Base-by-base conservation (phyloP, 768 basidiomycete species). In the Russula emetica region DNA sequence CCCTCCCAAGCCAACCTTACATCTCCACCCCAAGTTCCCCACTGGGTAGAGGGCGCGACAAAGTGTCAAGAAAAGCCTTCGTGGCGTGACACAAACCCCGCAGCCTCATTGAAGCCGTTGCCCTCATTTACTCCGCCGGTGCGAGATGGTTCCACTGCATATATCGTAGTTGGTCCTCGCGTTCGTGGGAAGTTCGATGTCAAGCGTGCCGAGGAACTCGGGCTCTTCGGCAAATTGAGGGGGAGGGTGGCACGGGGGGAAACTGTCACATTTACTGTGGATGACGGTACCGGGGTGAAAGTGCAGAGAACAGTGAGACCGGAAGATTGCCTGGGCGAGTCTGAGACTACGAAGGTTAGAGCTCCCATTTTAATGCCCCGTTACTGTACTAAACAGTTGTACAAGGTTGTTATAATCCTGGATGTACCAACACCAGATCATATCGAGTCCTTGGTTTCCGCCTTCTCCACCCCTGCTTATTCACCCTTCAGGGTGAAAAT, bases 151-250 rank as follows among this genome's bases (percentile, higher is more conserved):
- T 67, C 70, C 26, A 57, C 76, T 3, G 71, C 72, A 40, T 82
- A 81, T 61, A 69, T 82, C 22, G 67, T 75, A 24, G 71, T 79
- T 2, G 83, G 80, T 0, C 80, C 82, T 0, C 67, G 68, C 14
- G 71, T 77, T 8, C 73, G 81, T 24, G 85, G 85, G 0, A 92
- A 90, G 73, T 96, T 98, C 70, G 81, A 94, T 64, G 85, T 74
- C 0, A 72, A 76, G 65, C 85, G 83, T 66, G 90, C 94, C 0
- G 70, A 77, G 10, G 81, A 76, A 50, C 77, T 94, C 2, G 86
- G 87, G 6, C 75, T 98, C 2, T 81, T 82, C 3, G 88, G 90
- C 0, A 80, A 80, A 6, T 61, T 83, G 11, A 79, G 90, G n/a
- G 80, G 78, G 1, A 75, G 72, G 58, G 75, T 96, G n/a, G 80